Base-by-base conservation (phyloP, 73 alveolate species). In the Paramecium octaurelia region DNA sequence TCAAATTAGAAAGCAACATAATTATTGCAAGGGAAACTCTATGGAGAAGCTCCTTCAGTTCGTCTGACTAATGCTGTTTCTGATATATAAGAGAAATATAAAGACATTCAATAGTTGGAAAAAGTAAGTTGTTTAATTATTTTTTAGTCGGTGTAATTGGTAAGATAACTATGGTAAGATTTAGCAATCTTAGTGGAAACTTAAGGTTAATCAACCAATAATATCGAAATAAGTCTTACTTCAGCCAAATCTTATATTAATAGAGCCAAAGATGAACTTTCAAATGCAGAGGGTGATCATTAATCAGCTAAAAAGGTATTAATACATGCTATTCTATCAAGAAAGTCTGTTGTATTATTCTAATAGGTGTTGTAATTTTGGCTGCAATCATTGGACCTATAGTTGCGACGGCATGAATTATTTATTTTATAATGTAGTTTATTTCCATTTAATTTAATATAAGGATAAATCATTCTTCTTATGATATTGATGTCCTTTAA, bases 301-400 rank as follows among this genome's bases (percentile, higher is more conserved):
- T 1, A 44, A 24, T 18, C 76, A 23, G 75, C 91, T 31, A 80
- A 31, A 43, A 80, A 80, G 31, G 91, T 80, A 80, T 24, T 42
- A 1, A 21, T 23, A 2, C 20, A 43, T 14, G 21, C 20, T 1
- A 80, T 44, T 44, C 69, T 48, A 2, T 11, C 24, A 44, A 80
- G 91, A 80, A 80, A 80, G 44, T 80, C 11, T 80, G 91, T 48
- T 80, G 91, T 80, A 23, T 80, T 3, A 43, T 80, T 2, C 46
- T 80, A 80, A 48, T 80, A 6, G 91, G 91, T 11, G 76, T 80
- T 8, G 24, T 80, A 80, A 80, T 80, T 2, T 14, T 80, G 21
- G 91, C 91, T 6, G 73, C 44, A 3, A 80, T 80, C 21, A 43
- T 80, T 44, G 70, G 35, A 43, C 76, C 91, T 11, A 48, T 80